A percentile compares a stretch with the other conserved stretches of the same genome.
These are phyloP conservation scores for Pistacia vera DNA, from an alignment of 345 rosid species.

Conservation along the genomic window DNA sequence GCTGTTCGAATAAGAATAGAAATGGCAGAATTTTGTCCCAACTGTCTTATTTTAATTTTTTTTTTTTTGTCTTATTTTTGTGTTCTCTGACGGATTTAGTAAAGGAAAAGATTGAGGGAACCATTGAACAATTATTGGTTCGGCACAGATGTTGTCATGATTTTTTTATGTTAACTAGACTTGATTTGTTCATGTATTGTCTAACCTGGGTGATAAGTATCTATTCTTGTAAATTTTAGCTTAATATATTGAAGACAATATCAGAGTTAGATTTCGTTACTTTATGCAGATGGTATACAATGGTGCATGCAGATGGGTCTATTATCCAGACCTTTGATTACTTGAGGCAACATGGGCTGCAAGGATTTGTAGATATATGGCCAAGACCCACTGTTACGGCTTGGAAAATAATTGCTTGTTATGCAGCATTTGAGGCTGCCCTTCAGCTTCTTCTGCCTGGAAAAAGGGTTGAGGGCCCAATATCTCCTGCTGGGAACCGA, in stretches of 20 bases:
- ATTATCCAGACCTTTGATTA: conserved; percentile 52
- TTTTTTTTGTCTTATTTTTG: background rate
- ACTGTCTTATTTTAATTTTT: background rate
- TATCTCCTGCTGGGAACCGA: conserved; percentile 82
- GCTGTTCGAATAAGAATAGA: background rate
- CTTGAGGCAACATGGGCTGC: conserved; percentile 62
- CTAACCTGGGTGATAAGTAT: background rate
- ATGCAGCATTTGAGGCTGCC: conserved; percentile 86
- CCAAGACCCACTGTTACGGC: conserved; percentile 76
- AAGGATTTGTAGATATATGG: conserved; percentile 76
- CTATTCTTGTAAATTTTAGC: background rate
- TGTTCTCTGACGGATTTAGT: too few relatives aligned
- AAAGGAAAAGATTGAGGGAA: background rate
- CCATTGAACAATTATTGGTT: background rate
- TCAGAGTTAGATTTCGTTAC: conserved; percentile 6
- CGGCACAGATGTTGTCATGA: background rate
- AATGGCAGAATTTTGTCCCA: background rate
- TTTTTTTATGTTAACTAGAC: background rate
- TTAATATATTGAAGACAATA: background rate
- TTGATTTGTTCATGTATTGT: background rate
- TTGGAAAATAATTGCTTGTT: conserved; percentile 74
- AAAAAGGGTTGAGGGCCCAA: conserved; percentile 82
- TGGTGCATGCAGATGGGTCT: conserved; percentile 96
- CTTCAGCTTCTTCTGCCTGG: conserved; percentile 96
- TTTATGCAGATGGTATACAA: conserved; percentile 83